phyloP scores from a whole-genome alignment of 805 yeast genomes.

The Candida multigemmis region DNA sequence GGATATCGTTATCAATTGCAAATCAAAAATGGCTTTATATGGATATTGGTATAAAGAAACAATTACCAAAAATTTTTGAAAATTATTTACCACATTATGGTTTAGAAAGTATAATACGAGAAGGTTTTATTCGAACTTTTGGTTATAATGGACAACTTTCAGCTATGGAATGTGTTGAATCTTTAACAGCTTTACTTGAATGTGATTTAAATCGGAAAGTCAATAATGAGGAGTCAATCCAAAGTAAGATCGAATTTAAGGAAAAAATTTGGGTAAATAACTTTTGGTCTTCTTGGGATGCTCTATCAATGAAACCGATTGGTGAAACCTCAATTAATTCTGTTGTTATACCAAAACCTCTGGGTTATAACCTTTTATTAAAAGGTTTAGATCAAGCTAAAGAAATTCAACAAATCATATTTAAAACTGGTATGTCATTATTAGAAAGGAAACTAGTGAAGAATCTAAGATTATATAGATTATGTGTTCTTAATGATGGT shows the following conservation, averaged over 20 bases:
- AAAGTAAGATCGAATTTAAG: constrained; percentile 20
- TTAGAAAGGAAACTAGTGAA: constrained; percentile 76
- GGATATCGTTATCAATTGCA: constrained; percentile 81
- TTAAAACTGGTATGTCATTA: constrained; percentile 82
- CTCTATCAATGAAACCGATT: constrained; percentile 26
- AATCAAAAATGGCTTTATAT: constrained; percentile 89
- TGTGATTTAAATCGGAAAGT: constrained; percentile 31
- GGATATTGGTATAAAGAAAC: constrained; percentile 71
- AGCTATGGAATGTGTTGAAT: constrained; percentile 90
- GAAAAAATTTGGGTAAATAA: constrained; percentile 69
- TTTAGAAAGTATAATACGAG: constrained; percentile 70
- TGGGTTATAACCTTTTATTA: constrained; percentile 43
- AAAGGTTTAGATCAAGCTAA: constrained; percentile 85
- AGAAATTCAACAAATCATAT: constrained; percentile 69
- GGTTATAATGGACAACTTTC: constrained; percentile 84
- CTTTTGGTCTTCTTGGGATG: constrained; percentile 55
- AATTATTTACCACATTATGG: constrained; percentile 70
- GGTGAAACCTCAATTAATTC: constrained; percentile 5
- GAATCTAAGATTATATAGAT: constrained; percentile 68
- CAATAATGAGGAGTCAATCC: constrained; percentile 9
- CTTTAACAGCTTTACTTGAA: constrained; percentile 78
- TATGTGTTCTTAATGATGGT: constrained; percentile 82
- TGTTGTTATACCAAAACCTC: constrained; percentile 13
- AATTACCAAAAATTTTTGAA: constrained; percentile 57
- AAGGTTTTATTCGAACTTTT: constrained; percentile 78